phyloP scores from a whole-genome alignment of 1,284 basidiomycete genomes.

The Clitocybe nebularis region DNA sequence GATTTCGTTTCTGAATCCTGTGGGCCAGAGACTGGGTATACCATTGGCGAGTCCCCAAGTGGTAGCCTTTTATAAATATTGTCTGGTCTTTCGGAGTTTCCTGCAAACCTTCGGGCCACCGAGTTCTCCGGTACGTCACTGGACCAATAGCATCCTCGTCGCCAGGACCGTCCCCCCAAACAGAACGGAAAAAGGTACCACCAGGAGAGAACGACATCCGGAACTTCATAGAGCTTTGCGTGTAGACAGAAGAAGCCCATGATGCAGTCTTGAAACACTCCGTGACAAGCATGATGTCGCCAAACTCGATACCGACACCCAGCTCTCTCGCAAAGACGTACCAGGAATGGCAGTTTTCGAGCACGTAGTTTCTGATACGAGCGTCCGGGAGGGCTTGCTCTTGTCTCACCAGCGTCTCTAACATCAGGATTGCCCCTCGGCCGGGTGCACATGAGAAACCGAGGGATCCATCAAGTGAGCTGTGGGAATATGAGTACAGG shows the following conservation, averaged over 20 bases:
- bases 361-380: conserved; percentile 2
- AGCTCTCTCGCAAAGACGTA: conserved; percentile 3
- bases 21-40: conserved; percentile 4
- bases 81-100: conserved; percentile 10
- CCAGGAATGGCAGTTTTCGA: conserved; percentile 7
- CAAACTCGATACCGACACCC: conserved; percentile 4
- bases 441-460: conserved; percentile 5
- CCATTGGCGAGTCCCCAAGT: conserved; percentile 7
- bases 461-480: conserved; percentile 10
- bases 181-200: conserved; percentile 5
- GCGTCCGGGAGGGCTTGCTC: conserved; percentile 4
- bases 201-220: conserved; percentile 1
- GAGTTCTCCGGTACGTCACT: conserved; percentile 10
- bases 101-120: background rate
- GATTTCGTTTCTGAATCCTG: conserved; percentile 6
- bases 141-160: conserved; percentile 8
- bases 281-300: conserved; percentile 5
- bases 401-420: conserved; percentile 5
- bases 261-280: conserved; percentile 1
- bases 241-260: background rate
- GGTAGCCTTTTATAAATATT: conserved; percentile 13
- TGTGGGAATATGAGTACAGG: too few relatives aligned
- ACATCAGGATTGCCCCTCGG: conserved; percentile 4
- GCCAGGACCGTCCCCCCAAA: conserved; percentile 1
- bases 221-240: background rate